These are phyloP conservation scores for Xylariaceae sp. DNA, from an alignment of 2,329 filamentous ascomycete species.

Conservation along the genomic window DNA sequence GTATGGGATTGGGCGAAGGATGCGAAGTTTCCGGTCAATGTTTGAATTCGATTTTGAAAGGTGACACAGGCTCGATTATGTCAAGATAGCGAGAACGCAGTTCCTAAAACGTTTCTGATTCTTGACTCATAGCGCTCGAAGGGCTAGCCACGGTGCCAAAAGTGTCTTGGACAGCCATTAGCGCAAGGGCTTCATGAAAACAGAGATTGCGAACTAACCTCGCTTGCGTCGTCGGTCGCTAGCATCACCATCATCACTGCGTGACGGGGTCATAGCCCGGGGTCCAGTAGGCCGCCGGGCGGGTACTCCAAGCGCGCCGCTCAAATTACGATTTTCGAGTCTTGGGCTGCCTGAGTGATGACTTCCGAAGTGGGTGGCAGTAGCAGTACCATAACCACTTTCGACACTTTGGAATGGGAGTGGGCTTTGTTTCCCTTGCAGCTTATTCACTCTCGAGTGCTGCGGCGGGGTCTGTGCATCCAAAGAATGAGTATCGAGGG, in stretches of 20 bases:
- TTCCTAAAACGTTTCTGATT: constrained; percentile 51
- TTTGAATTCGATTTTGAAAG: constrained; percentile 29
- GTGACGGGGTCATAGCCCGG: constrained; percentile 56
- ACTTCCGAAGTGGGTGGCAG: constrained; percentile 42
- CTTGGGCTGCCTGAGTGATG: constrained; percentile 49
- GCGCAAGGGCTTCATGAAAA: background rate
- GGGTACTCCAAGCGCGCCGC: constrained; percentile 48
- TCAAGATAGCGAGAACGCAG: constrained; percentile 28
- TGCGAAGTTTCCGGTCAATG: constrained; percentile 4
- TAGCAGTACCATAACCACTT: constrained; percentile 49
- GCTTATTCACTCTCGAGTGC: constrained; percentile 45
- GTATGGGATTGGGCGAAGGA: background rate
- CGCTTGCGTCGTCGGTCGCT: constrained; percentile 53
- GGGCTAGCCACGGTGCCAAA: constrained; percentile 45
- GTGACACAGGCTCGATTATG: constrained; percentile 25
- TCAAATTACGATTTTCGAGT: constrained; percentile 55
- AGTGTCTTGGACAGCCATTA: constrained; percentile 40
- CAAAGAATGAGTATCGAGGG: constrained; percentile 41
- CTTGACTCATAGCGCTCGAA: constrained; percentile 38
- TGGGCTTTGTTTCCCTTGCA: constrained; percentile 49
- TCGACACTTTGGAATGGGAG: constrained; percentile 54
- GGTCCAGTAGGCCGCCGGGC: constrained; percentile 54
- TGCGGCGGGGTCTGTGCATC: constrained; percentile 42
- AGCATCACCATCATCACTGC: constrained; percentile 41
- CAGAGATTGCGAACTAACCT: constrained; percentile 39